Percentiles rank a stretch among this genome's conserved stretches.
These are phyloP conservation scores for Starmerella cellae DNA, from an alignment of 805 yeast species.

Conservation along the genomic window DNA sequence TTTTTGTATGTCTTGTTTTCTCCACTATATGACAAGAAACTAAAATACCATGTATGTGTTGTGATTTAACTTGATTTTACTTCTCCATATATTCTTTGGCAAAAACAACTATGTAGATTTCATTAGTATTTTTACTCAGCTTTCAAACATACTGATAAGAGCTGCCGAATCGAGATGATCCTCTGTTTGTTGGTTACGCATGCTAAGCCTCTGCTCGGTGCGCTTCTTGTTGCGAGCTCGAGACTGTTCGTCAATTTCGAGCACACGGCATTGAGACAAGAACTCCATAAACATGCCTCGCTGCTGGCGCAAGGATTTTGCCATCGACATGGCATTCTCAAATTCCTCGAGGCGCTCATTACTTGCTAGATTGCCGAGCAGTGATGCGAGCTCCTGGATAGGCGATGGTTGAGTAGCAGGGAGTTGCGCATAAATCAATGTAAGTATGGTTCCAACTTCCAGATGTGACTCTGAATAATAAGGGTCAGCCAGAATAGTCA, in stretches of 20 bases:
- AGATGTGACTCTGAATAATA: conserved; percentile 76
- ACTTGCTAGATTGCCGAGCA: conserved; percentile 20
- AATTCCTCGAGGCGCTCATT: conserved; percentile 48
- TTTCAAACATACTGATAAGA: conserved; percentile 20
- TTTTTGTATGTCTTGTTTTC: no score
- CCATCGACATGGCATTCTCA: conserved; percentile 47
- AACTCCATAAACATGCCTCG: conserved; percentile 66
- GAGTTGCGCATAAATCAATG: conserved; percentile 62
- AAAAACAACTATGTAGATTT: no score
- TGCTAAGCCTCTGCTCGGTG: conserved; percentile 19
- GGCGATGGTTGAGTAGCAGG: conserved; percentile 36
- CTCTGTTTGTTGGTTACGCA: conserved; percentile 15
- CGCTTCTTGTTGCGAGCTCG: conserved; percentile 26
- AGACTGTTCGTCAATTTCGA: conserved; percentile 23
- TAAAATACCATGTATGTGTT: background rate
- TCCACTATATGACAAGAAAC: background rate
- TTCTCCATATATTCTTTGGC: no score
- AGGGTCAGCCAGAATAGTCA: conserved; percentile 55
- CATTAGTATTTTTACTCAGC: background rate
- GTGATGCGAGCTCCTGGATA: conserved; percentile 26
- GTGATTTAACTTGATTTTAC: background rate
- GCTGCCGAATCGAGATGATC: conserved; percentile 22
- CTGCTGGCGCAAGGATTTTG: conserved; percentile 65
- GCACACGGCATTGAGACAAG: conserved; percentile 45
- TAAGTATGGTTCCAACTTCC: conserved; percentile 82